Percentiles rank a stretch among this genome's conserved stretches.
These are phyloP conservation scores for Ceratocystiopsis minuta DNA, from an alignment of 2,329 filamentous ascomycete genomes.

Conservation along the genomic window DNA sequence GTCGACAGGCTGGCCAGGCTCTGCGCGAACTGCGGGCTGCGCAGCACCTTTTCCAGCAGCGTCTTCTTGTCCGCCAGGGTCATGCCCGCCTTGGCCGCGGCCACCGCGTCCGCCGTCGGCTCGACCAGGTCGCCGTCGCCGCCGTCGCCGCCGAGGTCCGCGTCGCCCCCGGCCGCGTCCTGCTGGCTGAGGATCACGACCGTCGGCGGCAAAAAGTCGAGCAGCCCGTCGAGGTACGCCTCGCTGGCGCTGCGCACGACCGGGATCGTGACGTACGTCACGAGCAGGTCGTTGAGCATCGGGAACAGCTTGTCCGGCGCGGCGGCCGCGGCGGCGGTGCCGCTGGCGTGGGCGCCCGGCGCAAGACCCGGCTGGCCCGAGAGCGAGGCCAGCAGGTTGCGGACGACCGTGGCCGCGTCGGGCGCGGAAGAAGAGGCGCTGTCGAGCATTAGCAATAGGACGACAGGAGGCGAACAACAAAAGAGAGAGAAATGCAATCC, in stretches of 20 bases:
- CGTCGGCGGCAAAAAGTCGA: constrained; percentile 60
- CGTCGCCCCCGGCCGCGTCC: constrained; percentile 32
- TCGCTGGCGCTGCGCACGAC: constrained; percentile 50
- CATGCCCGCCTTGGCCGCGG: constrained; percentile 57
- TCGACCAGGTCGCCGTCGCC: constrained; percentile 30
- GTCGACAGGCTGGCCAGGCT: constrained; percentile 70
- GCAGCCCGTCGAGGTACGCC: constrained; percentile 52
- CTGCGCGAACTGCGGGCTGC: constrained; percentile 81
- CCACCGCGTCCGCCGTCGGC: constrained; percentile 47
- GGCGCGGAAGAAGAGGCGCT: constrained; percentile 21
- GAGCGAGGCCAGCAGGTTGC: constrained; percentile 76
- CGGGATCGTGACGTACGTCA: constrained; percentile 58
- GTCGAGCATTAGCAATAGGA: constrained; percentile 33
- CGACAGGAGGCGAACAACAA: background rate
- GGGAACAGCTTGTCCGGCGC: constrained; percentile 53
- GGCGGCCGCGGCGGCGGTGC: constrained; percentile 5
- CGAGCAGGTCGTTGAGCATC: constrained; percentile 70
- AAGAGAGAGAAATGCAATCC: constrained; percentile 1
- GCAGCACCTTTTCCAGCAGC: constrained; percentile 63
- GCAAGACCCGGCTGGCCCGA: constrained; percentile 33
- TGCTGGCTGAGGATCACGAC: constrained; percentile 63
- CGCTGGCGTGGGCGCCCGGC: background rate
- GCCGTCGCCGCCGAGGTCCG: constrained; percentile 14
- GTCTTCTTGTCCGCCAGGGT: constrained; percentile 60
- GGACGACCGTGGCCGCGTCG: constrained; percentile 63